phyloP scores from a whole-genome alignment of 2,329 filamentous ascomycete genomes.

The Aspergillus oerlinghausenensis region DNA sequence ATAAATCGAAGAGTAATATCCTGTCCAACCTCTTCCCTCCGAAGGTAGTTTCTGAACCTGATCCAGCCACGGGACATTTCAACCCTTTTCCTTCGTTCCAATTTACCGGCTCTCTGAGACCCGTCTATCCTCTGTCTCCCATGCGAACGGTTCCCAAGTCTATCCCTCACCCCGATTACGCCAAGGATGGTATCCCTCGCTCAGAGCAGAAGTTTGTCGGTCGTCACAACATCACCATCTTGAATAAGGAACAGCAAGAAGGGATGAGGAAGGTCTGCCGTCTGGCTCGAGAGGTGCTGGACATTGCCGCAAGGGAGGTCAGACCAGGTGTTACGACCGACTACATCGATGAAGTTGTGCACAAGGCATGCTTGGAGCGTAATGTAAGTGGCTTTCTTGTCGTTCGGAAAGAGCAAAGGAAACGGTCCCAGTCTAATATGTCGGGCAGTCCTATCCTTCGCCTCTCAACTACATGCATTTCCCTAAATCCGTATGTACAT shows the following conservation, averaged over 20 bases:
- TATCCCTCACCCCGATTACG: slow-evolving; percentile 84
- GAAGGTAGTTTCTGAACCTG: slow-evolving; percentile 82
- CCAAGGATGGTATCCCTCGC: slow-evolving; percentile 70
- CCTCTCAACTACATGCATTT: slow-evolving; percentile 94
- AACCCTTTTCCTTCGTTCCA: slow-evolving; percentile 88
- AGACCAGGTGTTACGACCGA: slow-evolving; percentile 95
- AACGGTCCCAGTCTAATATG: slow-evolving; percentile 9
- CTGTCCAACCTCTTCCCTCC: slow-evolving; percentile 71
- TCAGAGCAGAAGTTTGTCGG: slow-evolving; percentile 62
- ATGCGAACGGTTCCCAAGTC: slow-evolving; percentile 69
- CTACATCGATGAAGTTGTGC: slow-evolving; percentile 88
- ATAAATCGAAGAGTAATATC: slow-evolving; percentile 74
- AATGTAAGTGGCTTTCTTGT: slow-evolving; percentile 58
- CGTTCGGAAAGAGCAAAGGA: neutral
- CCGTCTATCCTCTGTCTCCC: slow-evolving; percentile 78
- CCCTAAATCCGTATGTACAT: slow-evolving; percentile 97
- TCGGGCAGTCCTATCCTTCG: slow-evolving; percentile 79
- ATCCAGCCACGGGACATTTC: slow-evolving; percentile 82
- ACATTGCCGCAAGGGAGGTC: slow-evolving; percentile 77
- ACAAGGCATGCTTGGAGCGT: slow-evolving; percentile 89
- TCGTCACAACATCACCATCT: slow-evolving; percentile 75
- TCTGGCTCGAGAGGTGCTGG: slow-evolving; percentile 82
- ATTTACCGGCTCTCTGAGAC: slow-evolving; percentile 76
- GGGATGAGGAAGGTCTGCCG: slow-evolving; percentile 91
- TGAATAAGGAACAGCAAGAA: slow-evolving; percentile 75